phyloP scores from a whole-genome alignment of 129 eudicot genomes.

The Lonicera japonica region DNA sequence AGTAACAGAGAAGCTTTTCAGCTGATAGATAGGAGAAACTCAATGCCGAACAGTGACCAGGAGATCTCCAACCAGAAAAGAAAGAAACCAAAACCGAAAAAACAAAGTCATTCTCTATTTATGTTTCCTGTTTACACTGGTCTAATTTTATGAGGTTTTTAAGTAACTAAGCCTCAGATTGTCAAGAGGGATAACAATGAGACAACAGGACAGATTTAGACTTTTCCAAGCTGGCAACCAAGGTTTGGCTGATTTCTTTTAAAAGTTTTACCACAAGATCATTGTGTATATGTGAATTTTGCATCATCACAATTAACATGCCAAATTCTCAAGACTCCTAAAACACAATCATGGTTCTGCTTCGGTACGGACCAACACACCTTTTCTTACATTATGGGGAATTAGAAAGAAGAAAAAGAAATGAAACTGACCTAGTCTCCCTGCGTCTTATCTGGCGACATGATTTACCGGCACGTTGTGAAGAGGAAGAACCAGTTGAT shows the following conservation, averaged over 20 bases:
- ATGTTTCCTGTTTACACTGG: background rate
- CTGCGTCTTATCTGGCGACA: slow-evolving; percentile 76
- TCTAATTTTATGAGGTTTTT: background rate
- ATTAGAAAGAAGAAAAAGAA: too few species aligned
- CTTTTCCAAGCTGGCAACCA: background rate
- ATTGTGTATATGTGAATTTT: background rate
- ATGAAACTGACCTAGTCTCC: slow-evolving; percentile 48
- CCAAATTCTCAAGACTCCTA: background rate
- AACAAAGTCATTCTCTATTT: background rate
- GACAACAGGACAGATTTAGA: background rate
- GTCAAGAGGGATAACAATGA: background rate
- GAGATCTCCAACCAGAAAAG: background rate
- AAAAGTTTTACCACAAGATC: background rate
- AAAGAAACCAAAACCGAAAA: background rate
- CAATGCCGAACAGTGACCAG: background rate
- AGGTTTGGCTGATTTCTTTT: background rate
- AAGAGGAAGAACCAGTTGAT: slow-evolving; percentile 43
- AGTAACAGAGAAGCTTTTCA: background rate
- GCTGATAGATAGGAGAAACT: background rate
- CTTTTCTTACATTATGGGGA: too few species aligned
- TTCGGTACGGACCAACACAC: too few species aligned
- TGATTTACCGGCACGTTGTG: slow-evolving; percentile 68
- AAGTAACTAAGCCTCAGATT: background rate
- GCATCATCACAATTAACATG: background rate
- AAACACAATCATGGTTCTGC: background rate